These are phyloP conservation scores for Fraxinus sp. DNA, from an alignment of 305 asterid species.

Conservation along the genomic window DNA sequence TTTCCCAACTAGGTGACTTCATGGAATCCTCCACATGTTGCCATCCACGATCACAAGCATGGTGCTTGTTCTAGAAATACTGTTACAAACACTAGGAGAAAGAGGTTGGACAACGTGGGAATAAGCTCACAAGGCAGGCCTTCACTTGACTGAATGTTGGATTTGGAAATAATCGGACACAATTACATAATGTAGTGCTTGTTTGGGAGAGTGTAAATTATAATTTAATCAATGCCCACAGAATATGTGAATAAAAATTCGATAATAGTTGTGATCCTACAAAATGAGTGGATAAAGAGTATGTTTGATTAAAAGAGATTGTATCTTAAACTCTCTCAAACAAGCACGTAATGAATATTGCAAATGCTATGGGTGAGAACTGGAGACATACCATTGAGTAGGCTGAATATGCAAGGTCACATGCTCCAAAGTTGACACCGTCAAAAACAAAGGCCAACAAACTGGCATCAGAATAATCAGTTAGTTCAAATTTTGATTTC, in stretches of 20 bases:
- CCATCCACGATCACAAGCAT: not conserved
- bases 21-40: not conserved
- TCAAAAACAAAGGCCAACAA: constrained; percentile 82
- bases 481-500: not conserved
- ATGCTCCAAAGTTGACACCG: constrained; percentile 79
- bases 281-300: no score
- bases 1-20: not conserved
- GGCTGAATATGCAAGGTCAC: constrained; percentile 79
- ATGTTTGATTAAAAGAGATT: not conserved
- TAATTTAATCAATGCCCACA: no score
- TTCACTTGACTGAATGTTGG: not conserved
- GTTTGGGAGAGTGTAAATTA: not conserved
- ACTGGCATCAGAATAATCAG: constrained; percentile 34
- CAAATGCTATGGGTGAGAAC: not conserved
- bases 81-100: not conserved
- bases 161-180: not conserved
- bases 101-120: no score
- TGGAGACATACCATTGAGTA: constrained; percentile 63
- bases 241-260: no score
- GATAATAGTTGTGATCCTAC: not conserved
- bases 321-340: not conserved
- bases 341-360: not conserved
- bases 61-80: not conserved
- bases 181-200: no score
- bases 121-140: not conserved